Evolutionary conservation across 208 protist species (phyloP), one percentile per base, ranked within the genome.

Genomic region (Leishmania lainsoni): DNA sequence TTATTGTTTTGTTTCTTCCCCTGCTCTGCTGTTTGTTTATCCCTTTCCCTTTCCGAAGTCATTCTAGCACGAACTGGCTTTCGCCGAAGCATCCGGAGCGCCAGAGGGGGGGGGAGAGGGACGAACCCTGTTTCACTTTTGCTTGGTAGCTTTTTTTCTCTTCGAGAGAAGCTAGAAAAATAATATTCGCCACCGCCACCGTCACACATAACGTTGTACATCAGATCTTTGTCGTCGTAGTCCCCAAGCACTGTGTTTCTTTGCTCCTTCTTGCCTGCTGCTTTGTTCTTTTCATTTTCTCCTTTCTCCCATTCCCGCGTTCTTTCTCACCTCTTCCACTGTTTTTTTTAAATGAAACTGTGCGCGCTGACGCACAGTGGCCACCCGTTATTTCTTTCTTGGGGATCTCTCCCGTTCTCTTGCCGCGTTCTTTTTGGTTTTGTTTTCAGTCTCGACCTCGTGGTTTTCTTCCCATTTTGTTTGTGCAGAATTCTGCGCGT

Each of bases 211-310:
- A 63, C 58, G 22, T 56, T 59, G 14, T 61, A 22, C n/a, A 75
- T 78, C 20, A 79, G 84, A 35, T 80, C 74, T 48, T 66, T 32
- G 63, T 84, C 76, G 68, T 51, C 29, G 29, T 76, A 22, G 66
- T 75, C 49, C 75, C 72, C 69, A 78, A 70, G 54, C 56, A 65
- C 42, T 71, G 17, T 56, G 9, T 72, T 79, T 45, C 45, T 80
- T 78, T 79, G 78, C 61, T 83, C 10, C 51, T 68, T 78, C 54
- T 39, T n/a, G 16, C 29, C 58, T 70, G 39, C n/a, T 63, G 58
- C 58, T 63, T 63, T n/a, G 26, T n/a, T 63, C 58, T 63, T 63
- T 63, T 22, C 54, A 58, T 58, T 58, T 77, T 77, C 32, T 68
- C 56, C 17, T 65, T 77, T 79, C 77, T 78, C 51, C 61, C 45